Conservation (phyloP, 345 rosid species). For the Conringia planisiliqua region DNA sequence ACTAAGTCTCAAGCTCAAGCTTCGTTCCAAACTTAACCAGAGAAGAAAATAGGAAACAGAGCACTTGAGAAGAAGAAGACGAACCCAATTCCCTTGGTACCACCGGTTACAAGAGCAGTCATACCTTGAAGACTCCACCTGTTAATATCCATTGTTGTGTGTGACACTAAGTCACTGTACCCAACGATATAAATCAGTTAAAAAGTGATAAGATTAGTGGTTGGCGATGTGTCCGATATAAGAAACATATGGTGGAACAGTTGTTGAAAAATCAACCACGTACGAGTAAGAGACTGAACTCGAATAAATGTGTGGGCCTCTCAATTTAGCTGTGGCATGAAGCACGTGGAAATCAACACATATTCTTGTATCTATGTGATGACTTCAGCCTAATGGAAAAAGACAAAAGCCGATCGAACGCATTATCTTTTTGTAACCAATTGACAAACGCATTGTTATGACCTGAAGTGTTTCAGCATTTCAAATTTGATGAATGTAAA, state of each 20-base stretch:
- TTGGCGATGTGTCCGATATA: background rate
- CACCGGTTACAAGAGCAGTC: constrained; percentile 38
- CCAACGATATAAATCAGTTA: background rate
- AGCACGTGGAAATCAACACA: background rate
- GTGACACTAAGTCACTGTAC: background rate
- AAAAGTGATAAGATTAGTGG: background rate
- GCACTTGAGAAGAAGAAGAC: background rate
- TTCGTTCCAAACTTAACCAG: background rate
- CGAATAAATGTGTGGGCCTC: constrained; percentile 1
- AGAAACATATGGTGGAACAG: background rate
- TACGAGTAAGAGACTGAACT: background rate
- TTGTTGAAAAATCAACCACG: background rate
- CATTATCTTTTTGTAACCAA: background rate
- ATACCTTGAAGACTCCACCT: constrained; percentile 32
- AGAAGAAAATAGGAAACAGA: constrained; percentile 3
- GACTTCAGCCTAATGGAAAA: background rate
- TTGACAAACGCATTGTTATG: background rate
- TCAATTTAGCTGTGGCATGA: background rate
- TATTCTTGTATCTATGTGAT: background rate
- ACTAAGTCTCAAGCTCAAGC: background rate
- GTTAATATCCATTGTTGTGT: constrained; percentile 3
- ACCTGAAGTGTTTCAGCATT: background rate
- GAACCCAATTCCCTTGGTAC: constrained; percentile 33
- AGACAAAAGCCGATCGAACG: too few relatives aligned
- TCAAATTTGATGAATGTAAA: background rate